Conservation (phyloP, 176 grass and related monocot genomes). For the Elaeis guineensis region DNA sequence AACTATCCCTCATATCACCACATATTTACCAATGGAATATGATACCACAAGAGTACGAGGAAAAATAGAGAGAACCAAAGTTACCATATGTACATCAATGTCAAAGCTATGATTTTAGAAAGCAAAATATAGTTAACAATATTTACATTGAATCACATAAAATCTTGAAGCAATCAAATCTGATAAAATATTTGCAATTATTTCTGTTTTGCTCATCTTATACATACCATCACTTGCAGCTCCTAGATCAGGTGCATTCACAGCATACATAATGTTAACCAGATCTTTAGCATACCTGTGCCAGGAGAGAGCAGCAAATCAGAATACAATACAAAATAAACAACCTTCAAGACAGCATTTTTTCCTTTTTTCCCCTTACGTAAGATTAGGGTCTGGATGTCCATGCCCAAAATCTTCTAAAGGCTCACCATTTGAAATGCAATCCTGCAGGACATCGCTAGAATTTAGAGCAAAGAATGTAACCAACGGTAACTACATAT, state of each 20-base stretch:
- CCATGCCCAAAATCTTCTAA: conserved; percentile 89
- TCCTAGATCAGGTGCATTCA: conserved; percentile 71
- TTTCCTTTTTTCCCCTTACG: conserved; percentile 32
- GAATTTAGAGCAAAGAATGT: neutral
- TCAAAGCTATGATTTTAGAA: too few species aligned
- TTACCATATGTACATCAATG: too few species aligned
- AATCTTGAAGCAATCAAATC: too few species aligned
- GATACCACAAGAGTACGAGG: too few species aligned
- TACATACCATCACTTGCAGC: conserved; percentile 92
- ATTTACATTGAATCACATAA: too few species aligned
- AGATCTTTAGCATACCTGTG: conserved; percentile 91
- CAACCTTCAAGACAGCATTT: conserved; percentile 1
- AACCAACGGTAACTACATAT: neutral
- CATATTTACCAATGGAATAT: too few species aligned
- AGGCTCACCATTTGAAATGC: conserved; percentile 70
- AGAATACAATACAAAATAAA: conserved; percentile 1
- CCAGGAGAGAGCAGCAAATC: conserved; percentile 12
- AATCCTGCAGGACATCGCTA: conserved; percentile 35
- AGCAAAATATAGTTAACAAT: too few species aligned
- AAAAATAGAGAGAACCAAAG: too few species aligned
- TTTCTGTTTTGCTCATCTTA: neutral
- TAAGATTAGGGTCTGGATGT: conserved; percentile 90
- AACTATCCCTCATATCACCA: too few species aligned
- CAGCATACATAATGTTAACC: conserved; percentile 64
- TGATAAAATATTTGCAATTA: neutral